Conservation (phyloP, 2,329 filamentous ascomycete genomes). For the Sporothrix globosa region DNA sequence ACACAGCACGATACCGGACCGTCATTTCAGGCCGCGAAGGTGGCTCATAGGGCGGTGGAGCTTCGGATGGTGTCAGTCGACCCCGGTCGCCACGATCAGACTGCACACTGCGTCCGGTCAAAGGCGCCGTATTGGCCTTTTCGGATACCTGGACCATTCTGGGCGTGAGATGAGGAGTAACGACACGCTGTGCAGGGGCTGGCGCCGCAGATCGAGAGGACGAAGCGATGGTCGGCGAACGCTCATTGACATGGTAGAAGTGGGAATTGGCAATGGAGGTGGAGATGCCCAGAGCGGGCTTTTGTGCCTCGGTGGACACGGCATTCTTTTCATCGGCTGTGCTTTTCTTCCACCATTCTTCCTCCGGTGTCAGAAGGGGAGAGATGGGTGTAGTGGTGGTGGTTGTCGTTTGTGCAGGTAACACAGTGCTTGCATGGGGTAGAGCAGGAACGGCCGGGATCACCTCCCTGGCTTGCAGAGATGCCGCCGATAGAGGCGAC, state of each 20-base stretch:
- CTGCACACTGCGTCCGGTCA: not conserved
- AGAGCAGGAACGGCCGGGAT: constrained; percentile 25
- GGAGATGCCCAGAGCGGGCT: constrained; percentile 35
- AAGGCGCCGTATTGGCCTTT: not conserved
- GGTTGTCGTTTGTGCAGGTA: not conserved
- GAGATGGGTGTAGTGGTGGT: not conserved
- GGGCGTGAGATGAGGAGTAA: constrained; percentile 16
- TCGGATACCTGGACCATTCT: constrained; percentile 12
- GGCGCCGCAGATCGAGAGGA: constrained; percentile 40
- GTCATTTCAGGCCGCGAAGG: constrained; percentile 47
- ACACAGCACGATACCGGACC: constrained; percentile 60
- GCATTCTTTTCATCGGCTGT: constrained; percentile 38
- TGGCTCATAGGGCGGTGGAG: constrained; percentile 62
- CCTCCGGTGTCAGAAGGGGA: constrained; percentile 27
- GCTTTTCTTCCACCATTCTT: constrained; percentile 47
- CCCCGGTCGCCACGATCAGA: constrained; percentile 34
- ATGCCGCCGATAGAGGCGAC: constrained; percentile 20
- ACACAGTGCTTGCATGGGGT: not conserved
- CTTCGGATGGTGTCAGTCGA: constrained; percentile 43
- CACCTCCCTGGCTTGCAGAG: not conserved
- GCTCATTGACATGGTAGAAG: constrained; percentile 31
- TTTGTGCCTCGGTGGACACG: constrained; percentile 4
- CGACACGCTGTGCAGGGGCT: constrained; percentile 25
- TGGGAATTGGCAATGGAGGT: constrained; percentile 33
- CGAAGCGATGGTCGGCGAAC: constrained; percentile 36